phyloP scores from a whole-genome alignment of 2,329 filamentous ascomycete genomes.

The Beauveria pseudobassiana region DNA sequence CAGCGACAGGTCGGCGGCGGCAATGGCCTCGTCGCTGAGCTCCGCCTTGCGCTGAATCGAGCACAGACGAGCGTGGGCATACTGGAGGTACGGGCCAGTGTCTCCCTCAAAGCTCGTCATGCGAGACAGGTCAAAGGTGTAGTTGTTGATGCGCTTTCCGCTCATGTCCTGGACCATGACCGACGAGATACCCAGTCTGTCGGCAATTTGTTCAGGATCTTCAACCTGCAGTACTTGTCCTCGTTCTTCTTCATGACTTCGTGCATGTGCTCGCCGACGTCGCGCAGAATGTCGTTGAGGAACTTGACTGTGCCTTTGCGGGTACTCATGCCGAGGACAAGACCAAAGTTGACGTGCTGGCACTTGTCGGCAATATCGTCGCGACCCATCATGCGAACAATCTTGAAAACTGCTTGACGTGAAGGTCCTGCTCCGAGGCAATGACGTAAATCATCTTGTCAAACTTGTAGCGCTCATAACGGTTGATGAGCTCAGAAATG shows the following conservation, averaged over 20 bases:
- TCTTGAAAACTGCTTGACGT: constrained; percentile 72
- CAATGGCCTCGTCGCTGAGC: constrained; percentile 50
- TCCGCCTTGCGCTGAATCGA: constrained; percentile 53
- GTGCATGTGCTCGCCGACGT: constrained; percentile 93
- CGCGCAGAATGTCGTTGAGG: constrained; percentile 55
- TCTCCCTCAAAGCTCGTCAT: constrained; percentile 83
- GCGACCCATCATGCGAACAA: constrained; percentile 63
- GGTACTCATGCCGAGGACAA: constrained; percentile 64
- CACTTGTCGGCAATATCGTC: constrained; percentile 60
- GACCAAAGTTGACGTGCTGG: constrained; percentile 69
- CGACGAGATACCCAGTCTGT: constrained; percentile 69
- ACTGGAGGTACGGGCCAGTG: constrained; percentile 79
- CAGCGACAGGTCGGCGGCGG: constrained; percentile 56
- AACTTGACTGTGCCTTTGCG: constrained; percentile 70
- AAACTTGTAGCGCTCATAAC: constrained; percentile 56
- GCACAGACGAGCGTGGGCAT: constrained; percentile 67
- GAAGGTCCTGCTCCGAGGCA: constrained; percentile 63
- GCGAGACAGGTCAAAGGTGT: constrained; percentile 68
- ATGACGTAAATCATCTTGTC: constrained; percentile 79
- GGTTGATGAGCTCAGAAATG: constrained; percentile 64
- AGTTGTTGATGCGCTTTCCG: constrained; percentile 71
- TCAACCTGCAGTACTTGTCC: constrained; percentile 84
- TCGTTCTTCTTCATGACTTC: constrained; percentile 91
- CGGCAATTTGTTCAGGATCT: constrained; percentile 72
- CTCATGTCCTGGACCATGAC: constrained; percentile 99